Conservation (phyloP, 192 early-diverging fungal genomes). For the Lobulomyces angularis region DNA sequence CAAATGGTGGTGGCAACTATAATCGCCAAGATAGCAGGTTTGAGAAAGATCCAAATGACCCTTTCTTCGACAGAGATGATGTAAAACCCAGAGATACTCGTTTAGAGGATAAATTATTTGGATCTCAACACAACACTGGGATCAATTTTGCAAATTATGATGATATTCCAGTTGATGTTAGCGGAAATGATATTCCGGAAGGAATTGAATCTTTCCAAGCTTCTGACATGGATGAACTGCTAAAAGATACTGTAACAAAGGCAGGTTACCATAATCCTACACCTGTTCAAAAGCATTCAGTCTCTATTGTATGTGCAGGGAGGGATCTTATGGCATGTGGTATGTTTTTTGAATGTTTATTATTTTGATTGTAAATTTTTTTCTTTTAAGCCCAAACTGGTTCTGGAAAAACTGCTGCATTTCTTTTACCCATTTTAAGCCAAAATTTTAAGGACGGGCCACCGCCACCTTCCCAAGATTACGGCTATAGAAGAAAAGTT, state of each 20-base stretch:
- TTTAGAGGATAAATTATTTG: constrained; percentile 68
- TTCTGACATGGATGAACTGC: constrained; percentile 67
- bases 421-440: constrained; percentile 90
- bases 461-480: constrained; percentile 17
- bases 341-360: not conserved
- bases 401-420: constrained; percentile 92
- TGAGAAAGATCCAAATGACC: constrained; percentile 40
- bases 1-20: no score
- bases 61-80: constrained; percentile 60
- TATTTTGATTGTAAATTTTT: not conserved
- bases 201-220: constrained; percentile 53
- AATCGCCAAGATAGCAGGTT: constrained; percentile 3
- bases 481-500: constrained; percentile 29
- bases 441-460: constrained; percentile 75
- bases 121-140: constrained; percentile 69
- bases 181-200: constrained; percentile 31
- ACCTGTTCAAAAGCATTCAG: constrained; percentile 67
- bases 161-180: constrained; percentile 94
- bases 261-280: constrained; percentile 81
- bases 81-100: constrained; percentile 64
- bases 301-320: constrained; percentile 23
- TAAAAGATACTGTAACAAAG: constrained; percentile 79
- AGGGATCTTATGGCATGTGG: constrained; percentile 11
- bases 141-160: constrained; percentile 99
- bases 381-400: constrained; percentile 26